Base-by-base conservation (phyloP, 805 yeast species). In the Yarrowia phangngaensis region DNA sequence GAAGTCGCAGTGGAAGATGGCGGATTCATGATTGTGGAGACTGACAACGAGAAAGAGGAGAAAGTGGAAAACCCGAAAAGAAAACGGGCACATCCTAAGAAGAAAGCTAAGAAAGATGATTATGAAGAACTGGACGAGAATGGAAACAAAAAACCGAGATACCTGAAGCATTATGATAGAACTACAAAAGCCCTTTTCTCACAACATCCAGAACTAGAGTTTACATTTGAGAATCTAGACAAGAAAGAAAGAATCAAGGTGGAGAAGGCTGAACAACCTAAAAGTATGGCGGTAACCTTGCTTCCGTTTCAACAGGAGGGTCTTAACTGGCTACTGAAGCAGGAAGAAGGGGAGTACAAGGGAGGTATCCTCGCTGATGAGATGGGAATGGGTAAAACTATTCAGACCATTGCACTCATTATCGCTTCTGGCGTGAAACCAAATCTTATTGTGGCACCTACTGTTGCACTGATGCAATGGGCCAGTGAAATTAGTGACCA, bases 341-440 rank as follows among this genome's bases (percentile, higher is more conserved):
- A 90, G 66, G 97, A 90, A 60, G 79, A 79, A 16, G 58, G 64
- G 11, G 74, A 71, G 32, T 90, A 83, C 64, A 72, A 75, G 12
- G 98, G 98, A 19, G 98, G 97, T 12, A 82, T 92, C 8, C 69
- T 92, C 36, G 97, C 98, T 4, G 99, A 92, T 69, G 99, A 92
- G 66, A 92, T 92, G 99, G 99, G 99, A 27, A 90, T 92, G 97
- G 99, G 99, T 54, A 92, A 92, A 60, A 92, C 99, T 0, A 89
- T 92, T 41, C 98, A 92, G 66, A 90, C 95, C 28, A 90, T 92
- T 53, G 92, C 94, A 0, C 66, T 92, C 34, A 76, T 92, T 60
- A 78, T 89, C 79, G 64, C 72, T 36, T 94, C 87, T 63, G 59
- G 69, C 0, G 80, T 79, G 55, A 68, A 77, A 8, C 97, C 97